Base-by-base conservation (phyloP, 768 basidiomycete species). In the Agaricus blazei region DNA sequence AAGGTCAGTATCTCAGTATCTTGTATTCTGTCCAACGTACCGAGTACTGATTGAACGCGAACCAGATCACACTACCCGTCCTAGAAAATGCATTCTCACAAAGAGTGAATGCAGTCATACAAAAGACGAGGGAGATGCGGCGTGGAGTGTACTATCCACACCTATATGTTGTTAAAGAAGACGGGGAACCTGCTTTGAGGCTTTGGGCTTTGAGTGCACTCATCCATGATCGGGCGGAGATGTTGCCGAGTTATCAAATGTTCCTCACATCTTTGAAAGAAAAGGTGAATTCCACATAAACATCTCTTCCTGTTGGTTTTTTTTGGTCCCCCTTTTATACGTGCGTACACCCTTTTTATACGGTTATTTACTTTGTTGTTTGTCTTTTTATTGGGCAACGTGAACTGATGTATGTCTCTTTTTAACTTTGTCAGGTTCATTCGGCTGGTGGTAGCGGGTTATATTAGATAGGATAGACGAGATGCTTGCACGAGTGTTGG, bases 61-160 rank as follows among this genome's bases (percentile, higher is more conserved):
- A 55, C 4, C 60, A 95, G 93, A 87, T 81, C 42, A 96, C 93
- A 1, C 77, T 99, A n/a, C 92, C 92, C 1, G 64, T 84, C 1
- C 81, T 98, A 4, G 95, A 97, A 38, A 99, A 98, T 66, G 76
- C 88, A 0, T 97, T 98, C 82, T 92, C 88, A n/a, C 90, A 97
- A 66, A 88, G 97, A 8, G 80, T 99, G 62, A 96, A 93, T 63
- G 92, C 93, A 1, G 82, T 99, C 64, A 74, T 99, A 56, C 90
- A 92, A 72, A 98, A 98, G 76, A 92, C 88, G 14, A 82, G 97
- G 15, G 97, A 98, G 72, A 82, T 93, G 79, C 87, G 97, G 48
- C 81, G 93, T 40, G 94, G 95, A 12, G 85, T 88, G 4, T 98
- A 98, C 68, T 87, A 89, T 66, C 93, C 93, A 7, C 93, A 98